Evolutionary conservation across 1,284 basidiomycete genomes (phyloP).

Genomic region (Cryptococcus neoformans): DNA sequence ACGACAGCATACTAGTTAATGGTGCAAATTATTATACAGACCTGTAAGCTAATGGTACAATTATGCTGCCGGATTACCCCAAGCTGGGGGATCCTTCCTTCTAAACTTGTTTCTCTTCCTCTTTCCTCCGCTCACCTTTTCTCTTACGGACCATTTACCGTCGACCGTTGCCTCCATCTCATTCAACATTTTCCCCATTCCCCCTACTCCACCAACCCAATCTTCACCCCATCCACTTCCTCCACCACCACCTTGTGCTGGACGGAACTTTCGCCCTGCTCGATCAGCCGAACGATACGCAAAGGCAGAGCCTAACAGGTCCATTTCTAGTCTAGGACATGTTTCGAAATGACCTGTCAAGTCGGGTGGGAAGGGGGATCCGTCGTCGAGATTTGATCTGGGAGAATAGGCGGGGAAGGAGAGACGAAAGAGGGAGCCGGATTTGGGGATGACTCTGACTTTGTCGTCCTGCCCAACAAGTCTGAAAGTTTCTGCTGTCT

Average conservation of each 20-base stretch:
- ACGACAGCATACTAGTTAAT: no score
- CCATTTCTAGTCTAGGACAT: slow-evolving; percentile 42
- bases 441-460: slow-evolving; percentile 49
- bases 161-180: slow-evolving; percentile 1
- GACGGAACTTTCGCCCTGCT: slow-evolving; percentile 51
- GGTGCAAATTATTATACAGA: no score
- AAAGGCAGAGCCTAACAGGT: slow-evolving; percentile 49
- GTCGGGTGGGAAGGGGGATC: not conserved
- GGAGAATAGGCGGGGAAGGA: slow-evolving; percentile 45
- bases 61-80: slow-evolving; percentile 15
- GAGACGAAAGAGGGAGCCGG: slow-evolving; percentile 47
- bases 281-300: slow-evolving; percentile 49
- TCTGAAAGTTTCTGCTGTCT: slow-evolving; percentile 51
- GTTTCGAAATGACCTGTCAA: slow-evolving; percentile 14
- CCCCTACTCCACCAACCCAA: slow-evolving; percentile 29
- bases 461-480: slow-evolving; percentile 35
- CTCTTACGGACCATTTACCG: slow-evolving; percentile 1
- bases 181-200: slow-evolving; percentile 25
- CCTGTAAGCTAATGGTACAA: no score
- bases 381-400: not conserved
- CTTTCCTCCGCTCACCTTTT: not conserved
- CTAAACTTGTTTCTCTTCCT: slow-evolving; percentile 36
- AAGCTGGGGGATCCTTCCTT: slow-evolving; percentile 42
- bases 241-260: slow-evolving; percentile 31
- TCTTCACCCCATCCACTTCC: slow-evolving; percentile 46